phyloP scores from a whole-genome alignment of 371 early-diverging fungal species.

The Mortierella sp. region DNA sequence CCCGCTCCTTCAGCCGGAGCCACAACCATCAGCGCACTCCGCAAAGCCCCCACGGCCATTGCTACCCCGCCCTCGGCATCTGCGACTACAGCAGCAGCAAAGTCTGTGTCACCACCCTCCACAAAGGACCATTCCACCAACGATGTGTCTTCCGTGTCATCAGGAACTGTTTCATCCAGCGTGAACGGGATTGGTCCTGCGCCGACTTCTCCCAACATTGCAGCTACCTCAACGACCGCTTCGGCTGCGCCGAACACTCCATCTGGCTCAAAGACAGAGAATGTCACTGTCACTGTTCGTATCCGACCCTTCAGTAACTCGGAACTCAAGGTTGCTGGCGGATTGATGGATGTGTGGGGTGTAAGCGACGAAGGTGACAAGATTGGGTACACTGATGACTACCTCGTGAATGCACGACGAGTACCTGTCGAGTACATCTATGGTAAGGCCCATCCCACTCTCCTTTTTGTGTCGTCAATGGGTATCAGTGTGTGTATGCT shows the following conservation, averaged over 20 bases:
- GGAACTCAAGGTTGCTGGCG: constrained; percentile 46
- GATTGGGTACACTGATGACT: constrained; percentile 43
- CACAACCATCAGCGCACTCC: background rate
- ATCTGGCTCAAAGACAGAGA: constrained; percentile 30
- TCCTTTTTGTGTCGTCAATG: no score
- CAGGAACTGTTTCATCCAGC: background rate
- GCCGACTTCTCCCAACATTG: background rate
- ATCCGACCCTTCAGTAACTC: constrained; percentile 46
- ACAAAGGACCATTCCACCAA: constrained; percentile 5
- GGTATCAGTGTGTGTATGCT: no score
- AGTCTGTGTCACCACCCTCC: constrained; percentile 26
- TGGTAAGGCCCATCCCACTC: constrained; percentile 12
- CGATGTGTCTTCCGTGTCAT: background rate
- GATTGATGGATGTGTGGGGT: constrained; percentile 41
- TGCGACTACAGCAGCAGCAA: constrained; percentile 10
- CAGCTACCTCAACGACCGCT: background rate
- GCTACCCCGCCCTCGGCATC: background rate
- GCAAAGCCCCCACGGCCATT: background rate
- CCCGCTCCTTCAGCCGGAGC: constrained; percentile 14
- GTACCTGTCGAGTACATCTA: constrained; percentile 37
- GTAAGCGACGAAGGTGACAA: constrained; percentile 28
- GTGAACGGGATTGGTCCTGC: background rate
- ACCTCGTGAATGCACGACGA: constrained; percentile 25
- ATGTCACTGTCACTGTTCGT: constrained; percentile 52
- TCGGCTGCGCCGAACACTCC: background rate